Evolutionary conservation across 257 asterid species (phyloP).

Genomic region (Ocimum tenuiflorum): DNA sequence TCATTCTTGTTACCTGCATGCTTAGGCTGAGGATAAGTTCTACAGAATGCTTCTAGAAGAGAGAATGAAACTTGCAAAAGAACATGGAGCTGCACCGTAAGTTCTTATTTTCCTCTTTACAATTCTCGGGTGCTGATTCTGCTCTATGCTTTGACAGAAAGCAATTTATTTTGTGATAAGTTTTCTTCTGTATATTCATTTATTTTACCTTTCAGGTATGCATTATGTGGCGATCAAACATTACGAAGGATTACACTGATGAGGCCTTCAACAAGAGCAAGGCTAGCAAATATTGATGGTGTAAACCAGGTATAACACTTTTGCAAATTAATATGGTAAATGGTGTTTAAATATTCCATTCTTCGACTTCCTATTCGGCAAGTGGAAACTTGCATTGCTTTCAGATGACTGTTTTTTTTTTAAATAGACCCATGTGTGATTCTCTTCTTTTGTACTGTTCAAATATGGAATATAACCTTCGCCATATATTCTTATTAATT

Average conservation of each 20-base stretch:
- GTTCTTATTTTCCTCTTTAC: constrained; percentile 20
- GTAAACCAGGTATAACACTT: constrained; percentile 68
- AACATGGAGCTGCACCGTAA: constrained; percentile 82
- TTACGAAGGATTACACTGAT: constrained; percentile 64
- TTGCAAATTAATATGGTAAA: background rate
- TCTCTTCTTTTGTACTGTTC: background rate
- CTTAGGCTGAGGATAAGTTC: constrained; percentile 67
- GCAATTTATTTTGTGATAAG: background rate
- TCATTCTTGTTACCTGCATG: constrained; percentile 14
- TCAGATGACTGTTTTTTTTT: background rate
- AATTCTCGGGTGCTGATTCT: constrained; percentile 3
- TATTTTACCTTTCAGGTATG: constrained; percentile 54
- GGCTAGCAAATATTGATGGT: constrained; percentile 95
- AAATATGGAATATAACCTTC: background rate
- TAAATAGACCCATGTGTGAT: background rate
- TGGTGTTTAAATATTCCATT: background rate
- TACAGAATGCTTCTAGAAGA: constrained; percentile 69
- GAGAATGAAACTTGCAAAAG: constrained; percentile 81
- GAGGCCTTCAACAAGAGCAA: constrained; percentile 89
- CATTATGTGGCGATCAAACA: constrained; percentile 90
- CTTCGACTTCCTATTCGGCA: background rate
- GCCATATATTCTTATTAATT: no score
- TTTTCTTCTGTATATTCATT: constrained; percentile 15
- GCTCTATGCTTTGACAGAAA: constrained; percentile 1
- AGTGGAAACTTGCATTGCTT: background rate